Evolutionary conservation across 441 rosid genomes (phyloP).

Genomic region (Populus hybrid): DNA sequence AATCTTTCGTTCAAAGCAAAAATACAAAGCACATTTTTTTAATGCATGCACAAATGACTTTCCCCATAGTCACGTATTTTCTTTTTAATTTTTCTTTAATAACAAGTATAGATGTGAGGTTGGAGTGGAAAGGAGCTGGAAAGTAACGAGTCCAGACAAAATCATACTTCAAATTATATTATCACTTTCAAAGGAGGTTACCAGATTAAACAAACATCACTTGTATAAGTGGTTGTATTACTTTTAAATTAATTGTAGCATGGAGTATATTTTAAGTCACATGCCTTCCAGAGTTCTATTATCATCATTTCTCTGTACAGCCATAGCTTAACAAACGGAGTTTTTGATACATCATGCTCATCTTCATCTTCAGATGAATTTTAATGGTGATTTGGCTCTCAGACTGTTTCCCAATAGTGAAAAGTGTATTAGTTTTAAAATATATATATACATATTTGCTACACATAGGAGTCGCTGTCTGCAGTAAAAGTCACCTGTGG

Average conservation of each 20-base stretch:
- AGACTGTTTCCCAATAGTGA: neutral
- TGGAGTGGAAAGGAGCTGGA: constrained; percentile 9
- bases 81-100: neutral
- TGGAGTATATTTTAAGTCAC: constrained; percentile 36
- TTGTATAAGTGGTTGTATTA: constrained; percentile 15
- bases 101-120: neutral
- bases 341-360: neutral
- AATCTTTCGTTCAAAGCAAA: constrained; percentile 10
- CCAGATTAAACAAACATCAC: constrained; percentile 20
- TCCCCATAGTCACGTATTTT: neutral
- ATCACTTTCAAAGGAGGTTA: constrained; percentile 20
- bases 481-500: no score
- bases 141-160: neutral
- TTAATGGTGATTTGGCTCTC: neutral
- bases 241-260: constrained; percentile 30
- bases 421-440: neutral
- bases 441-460: no score
- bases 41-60: neutral
- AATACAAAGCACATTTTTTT: neutral
- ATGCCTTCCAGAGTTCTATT: constrained; percentile 5
- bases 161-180: constrained; percentile 16
- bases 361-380: neutral
- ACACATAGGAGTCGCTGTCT: no score
- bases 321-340: neutral
- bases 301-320: neutral